Percentiles rank a stretch among this genome's conserved stretches.
These are phyloP conservation scores for Hypoxylon sp. DNA, from an alignment of 2,329 filamentous ascomycete species.

Conservation along the genomic window DNA sequence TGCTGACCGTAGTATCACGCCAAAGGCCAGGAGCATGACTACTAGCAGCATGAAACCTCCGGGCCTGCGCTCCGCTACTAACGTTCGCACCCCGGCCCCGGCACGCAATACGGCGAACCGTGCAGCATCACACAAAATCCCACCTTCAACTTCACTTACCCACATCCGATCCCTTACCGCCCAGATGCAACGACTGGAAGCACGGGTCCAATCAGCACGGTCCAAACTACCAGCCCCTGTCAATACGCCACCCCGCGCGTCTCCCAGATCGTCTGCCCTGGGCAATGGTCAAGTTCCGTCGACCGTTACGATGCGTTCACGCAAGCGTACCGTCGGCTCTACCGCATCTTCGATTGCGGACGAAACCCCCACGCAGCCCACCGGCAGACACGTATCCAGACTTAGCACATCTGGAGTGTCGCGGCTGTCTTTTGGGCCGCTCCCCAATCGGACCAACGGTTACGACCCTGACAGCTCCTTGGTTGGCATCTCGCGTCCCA, in stretches of 20 bases:
- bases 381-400: conserved; percentile 65
- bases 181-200: conserved; percentile 96
- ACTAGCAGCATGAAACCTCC: conserved; percentile 55
- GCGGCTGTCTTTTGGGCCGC: conserved; percentile 71
- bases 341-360: conserved; percentile 62
- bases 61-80: conserved; percentile 60
- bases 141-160: conserved; percentile 78
- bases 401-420: conserved; percentile 72
- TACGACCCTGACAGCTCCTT: conserved; percentile 58
- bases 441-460: conserved; percentile 63
- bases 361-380: conserved; percentile 64
- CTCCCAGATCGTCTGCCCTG: conserved; percentile 70
- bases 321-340: conserved; percentile 74
- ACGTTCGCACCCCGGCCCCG: conserved; percentile 61
- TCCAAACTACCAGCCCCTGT: conserved; percentile 90
- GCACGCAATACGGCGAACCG: conserved; percentile 60
- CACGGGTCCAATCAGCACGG: conserved; percentile 88
- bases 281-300: conserved; percentile 61
- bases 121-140: conserved; percentile 62
- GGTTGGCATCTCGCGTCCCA: conserved; percentile 71
- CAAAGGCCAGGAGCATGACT: conserved; percentile 60
- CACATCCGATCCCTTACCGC: conserved; percentile 95
- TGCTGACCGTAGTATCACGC: conserved; percentile 64
- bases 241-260: conserved; percentile 80
- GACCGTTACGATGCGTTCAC: conserved; percentile 73